phyloP scores from a whole-genome alignment of 176 grass and related monocot genomes.

The Bothriochloa decipiens region DNA sequence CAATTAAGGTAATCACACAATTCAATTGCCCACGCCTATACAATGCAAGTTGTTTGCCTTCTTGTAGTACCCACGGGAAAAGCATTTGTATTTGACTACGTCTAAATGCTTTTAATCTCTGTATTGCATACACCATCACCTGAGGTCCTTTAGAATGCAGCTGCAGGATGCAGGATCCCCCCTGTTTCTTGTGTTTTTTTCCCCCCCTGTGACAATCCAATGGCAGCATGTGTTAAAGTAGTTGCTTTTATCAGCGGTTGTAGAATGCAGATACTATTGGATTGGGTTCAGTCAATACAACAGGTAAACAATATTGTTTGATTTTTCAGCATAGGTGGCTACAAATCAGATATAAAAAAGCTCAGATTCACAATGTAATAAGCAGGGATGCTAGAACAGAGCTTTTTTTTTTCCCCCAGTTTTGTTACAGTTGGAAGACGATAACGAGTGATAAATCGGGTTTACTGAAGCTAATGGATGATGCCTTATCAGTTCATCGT shows the following conservation, averaged over 20 bases:
- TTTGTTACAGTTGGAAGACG: background rate
- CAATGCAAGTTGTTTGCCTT: background rate
- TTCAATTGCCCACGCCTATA: background rate
- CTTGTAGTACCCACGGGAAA: background rate
- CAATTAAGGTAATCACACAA: background rate
- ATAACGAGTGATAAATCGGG: background rate
- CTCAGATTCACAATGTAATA: background rate
- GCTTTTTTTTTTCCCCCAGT: too few relatives aligned
- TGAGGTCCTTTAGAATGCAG: too few relatives aligned
- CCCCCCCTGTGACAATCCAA: too few relatives aligned
- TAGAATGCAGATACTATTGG: background rate
- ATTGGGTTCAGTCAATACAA: background rate
- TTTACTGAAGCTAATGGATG: too few relatives aligned
- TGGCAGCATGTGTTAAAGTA: too few relatives aligned
- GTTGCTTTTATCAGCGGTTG: too few relatives aligned
- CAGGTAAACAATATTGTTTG: background rate
- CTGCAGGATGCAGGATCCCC: too few relatives aligned
- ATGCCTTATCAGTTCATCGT: background rate
- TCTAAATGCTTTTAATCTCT: background rate
- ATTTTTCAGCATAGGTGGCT: background rate
- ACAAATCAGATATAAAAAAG: background rate
- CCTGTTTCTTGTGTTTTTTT: background rate
- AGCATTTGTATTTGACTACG: background rate
- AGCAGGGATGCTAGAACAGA: background rate
- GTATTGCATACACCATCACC: background rate